phyloP scores from a whole-genome alignment of 345 rosid genomes.

The Luvunga scandens region DNA sequence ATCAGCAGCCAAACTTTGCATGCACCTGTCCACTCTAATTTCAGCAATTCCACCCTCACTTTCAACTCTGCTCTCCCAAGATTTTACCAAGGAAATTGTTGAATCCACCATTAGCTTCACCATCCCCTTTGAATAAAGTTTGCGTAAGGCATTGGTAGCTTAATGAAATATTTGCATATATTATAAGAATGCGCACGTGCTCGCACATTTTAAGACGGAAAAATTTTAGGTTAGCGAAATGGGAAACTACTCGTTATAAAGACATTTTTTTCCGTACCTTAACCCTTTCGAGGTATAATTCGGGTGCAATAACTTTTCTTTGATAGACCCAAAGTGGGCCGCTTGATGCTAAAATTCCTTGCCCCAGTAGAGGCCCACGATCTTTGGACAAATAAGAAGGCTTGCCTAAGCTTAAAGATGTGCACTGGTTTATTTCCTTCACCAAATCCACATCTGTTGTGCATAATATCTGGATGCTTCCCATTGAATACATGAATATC shows the following conservation, averaged over 20 bases:
- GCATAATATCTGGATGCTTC: conserved; percentile 39
- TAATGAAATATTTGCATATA: neutral
- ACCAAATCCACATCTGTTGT: conserved; percentile 34
- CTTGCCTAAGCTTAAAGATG: conserved; percentile 41
- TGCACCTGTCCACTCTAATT: conserved; percentile 24
- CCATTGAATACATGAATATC: conserved; percentile 37
- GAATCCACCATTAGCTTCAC: conserved; percentile 38
- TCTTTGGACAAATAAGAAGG: conserved; percentile 46
- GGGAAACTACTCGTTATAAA: too few species aligned
- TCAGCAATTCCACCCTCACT: conserved; percentile 16
- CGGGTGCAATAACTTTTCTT: conserved; percentile 43
- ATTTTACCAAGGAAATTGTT: conserved; percentile 19
- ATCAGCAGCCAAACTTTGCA: conserved; percentile 47
- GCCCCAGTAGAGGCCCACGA: conserved; percentile 46
- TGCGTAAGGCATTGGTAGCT: neutral
- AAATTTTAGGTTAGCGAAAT: too few species aligned
- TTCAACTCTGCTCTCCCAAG: conserved; percentile 34
- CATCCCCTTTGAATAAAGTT: conserved; percentile 35
- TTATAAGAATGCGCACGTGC: neutral
- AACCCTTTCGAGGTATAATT: conserved; percentile 38
- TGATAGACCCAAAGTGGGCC: conserved; percentile 47
- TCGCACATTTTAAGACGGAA: too few species aligned
- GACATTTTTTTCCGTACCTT: conserved; percentile 26
- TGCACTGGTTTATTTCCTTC: conserved; percentile 39
- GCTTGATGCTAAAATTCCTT: conserved; percentile 43